Evolutionary conservation across 495 filamentous ascomycete genomes (phyloP), one percentile per base, ranked within the genome.

Genomic region (Hypoxylon fragiforme): DNA sequence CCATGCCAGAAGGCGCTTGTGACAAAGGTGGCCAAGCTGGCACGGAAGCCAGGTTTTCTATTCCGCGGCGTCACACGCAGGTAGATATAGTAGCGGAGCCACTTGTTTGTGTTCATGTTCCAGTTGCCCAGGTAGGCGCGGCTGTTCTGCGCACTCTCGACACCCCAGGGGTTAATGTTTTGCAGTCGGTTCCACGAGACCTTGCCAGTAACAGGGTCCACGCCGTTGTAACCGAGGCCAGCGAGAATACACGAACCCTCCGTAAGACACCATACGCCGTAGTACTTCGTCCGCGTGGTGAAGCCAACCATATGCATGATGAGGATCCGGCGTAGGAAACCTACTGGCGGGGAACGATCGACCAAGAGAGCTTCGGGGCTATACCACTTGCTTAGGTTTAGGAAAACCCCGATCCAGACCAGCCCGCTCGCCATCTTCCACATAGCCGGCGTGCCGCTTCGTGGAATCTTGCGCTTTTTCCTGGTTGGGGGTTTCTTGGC

Each of bases 71-170:
- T 98, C 1, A 98, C 95, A 13, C 94, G 87, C 32, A 98, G 77
- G 66, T 97, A 98, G 54, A 98, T 77, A 65, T 96, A 97, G 67
- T 97, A 96, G 28, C 92, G 85, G 48, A 98, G 74, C 94, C 94
- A 98, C 62, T 89, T 84, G 70, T 96, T 98, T 13, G 94, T 97
- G 70, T 98, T 98, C 77, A 95, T 94, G 71, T 98, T 98, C 94
- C 94, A 98, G 65, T 79, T 85, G 40, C 86, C 92, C 7, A 98
- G 77, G 57, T 91, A 97, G 3, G 81, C 91, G 36, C 90, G 83
- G 11, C 88, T 86, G 67, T 97, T 98, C 70, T 97, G 91, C 1
- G 95, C 95, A 0, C 79, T 74, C 72, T 98, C 94, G 14, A 97
- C 83, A 6, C 80, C 79, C 78, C 83, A 83, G 0, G 92, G 89